Base-by-base conservation (phyloP, 441 rosid species). In the Brassica balearica region DNA sequence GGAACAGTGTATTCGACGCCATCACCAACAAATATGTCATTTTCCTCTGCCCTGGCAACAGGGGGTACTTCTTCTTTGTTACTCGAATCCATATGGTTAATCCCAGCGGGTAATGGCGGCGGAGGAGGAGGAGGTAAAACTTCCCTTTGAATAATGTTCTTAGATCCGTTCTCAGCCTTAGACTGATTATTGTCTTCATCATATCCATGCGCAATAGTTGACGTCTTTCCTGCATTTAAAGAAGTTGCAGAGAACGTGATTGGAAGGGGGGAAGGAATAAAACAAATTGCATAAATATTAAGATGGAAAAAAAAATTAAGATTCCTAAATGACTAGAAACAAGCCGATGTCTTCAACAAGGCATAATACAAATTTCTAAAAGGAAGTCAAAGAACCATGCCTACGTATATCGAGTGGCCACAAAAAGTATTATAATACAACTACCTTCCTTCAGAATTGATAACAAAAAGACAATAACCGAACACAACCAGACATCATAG, bases 1-100 rank as follows among this genome's bases (percentile, higher is more conserved):
- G 98, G 97, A 83, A 92, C 81, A 12, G 70, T 56, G 78, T 89
- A 95, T 74, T 95, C 93, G 70, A 87, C 64, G n/a, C 99, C 99
- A 4, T 87, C 95, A 36, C 99, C 99, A 36, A 89, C 90, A 88
- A 92, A 95, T 79, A 95, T 92, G 84, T 95, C 99, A 74, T 90
- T 87, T 17, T 91, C 96, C 3, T 87, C 97, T 72, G 78, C 79
- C 83, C 97, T 90, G 55, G 89, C 82, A 85, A 86, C 84, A 63
- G 77, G 68, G 8, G 90, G 87, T 11, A 67, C 90, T 81, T 86
- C 95, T 81, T 85, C 87, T 78, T 88, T 91, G 81, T 85, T 95
- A 53, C 55, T 82, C 46, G 81, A 77, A 75, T 90, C 93, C 66
- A 79, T 25, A 69, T 77, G 83, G 81, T 77, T 82, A 73, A 82